Evolutionary conservation across 177 flowering plant species (phyloP).

Genomic region (Vitis hybrid): DNA sequence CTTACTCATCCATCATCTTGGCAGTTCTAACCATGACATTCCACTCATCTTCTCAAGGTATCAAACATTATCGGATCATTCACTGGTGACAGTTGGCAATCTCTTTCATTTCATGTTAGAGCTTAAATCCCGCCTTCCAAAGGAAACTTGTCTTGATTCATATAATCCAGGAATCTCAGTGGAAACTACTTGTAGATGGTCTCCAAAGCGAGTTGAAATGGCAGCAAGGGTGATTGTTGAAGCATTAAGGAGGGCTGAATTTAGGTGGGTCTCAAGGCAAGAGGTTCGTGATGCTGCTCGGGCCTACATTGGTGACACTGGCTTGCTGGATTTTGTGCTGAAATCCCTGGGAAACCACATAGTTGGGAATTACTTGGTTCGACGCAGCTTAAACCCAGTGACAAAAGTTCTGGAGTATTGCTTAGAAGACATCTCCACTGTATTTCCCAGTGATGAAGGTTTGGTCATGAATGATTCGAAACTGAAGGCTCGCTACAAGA

Average conservation of each 20-base stretch:
- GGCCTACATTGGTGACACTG: constrained; percentile 87
- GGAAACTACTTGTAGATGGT: constrained; percentile 81
- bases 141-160: constrained; percentile 22
- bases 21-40: constrained; percentile 30
- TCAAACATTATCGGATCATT: constrained; percentile 55
- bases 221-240: constrained; percentile 80
- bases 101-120: constrained; percentile 73
- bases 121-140: constrained; percentile 54
- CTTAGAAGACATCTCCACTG: constrained; percentile 63
- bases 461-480: constrained; percentile 19
- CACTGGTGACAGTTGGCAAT: constrained; percentile 60
- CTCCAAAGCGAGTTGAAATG: constrained; percentile 83
- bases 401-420: constrained; percentile 93
- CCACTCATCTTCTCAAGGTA: constrained; percentile 52
- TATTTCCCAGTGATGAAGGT: constrained; percentile 29
- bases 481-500: constrained; percentile 26
- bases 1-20: constrained; percentile 44
- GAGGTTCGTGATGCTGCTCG: constrained; percentile 91
- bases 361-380: constrained; percentile 78
- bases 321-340: constrained; percentile 82
- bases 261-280: constrained; percentile 88
- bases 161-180: constrained; percentile 25
- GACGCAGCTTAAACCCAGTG: constrained; percentile 84
- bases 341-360: constrained; percentile 89
- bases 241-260: constrained; percentile 58